These are phyloP conservation scores for Pugionium dolabratum DNA, from an alignment of 345 rosid genomes.

Conservation along the genomic window DNA sequence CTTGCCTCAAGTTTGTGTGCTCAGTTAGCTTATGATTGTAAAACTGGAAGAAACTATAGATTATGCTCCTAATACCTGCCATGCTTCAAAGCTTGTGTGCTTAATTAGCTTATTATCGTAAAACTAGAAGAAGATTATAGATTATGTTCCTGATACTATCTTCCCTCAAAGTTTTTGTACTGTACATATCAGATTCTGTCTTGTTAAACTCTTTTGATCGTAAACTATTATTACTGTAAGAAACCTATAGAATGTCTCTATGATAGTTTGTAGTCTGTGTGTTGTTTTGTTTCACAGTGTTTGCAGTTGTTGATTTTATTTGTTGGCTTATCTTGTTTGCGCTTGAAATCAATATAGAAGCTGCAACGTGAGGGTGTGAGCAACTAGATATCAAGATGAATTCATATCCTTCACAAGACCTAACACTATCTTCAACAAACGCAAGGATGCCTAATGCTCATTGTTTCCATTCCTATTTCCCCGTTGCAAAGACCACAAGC, in stretches of 20 bases:
- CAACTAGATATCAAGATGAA: conserved; percentile 47
- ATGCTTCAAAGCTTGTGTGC: too few relatives aligned
- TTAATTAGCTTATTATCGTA: too few relatives aligned
- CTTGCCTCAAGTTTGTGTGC: background rate
- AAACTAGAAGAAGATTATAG: too few relatives aligned
- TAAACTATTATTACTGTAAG: background rate
- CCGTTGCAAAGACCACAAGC: conserved; percentile 38
- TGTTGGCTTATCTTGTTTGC: conserved; percentile 5
- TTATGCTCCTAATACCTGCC: too few relatives aligned
- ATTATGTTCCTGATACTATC: too few relatives aligned
- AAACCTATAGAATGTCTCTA: background rate
- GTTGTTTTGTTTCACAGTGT: background rate
- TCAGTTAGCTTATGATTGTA: too few relatives aligned
- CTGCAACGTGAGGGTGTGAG: conserved; percentile 17
- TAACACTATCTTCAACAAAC: conserved; percentile 44
- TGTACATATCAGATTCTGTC: background rate
- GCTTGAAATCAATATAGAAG: conserved; percentile 13
- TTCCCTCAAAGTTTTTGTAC: too few relatives aligned
- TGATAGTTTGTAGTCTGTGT: background rate
- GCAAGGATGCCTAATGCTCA: conserved; percentile 38
- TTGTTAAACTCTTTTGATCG: background rate
- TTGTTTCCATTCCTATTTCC: conserved; percentile 46
- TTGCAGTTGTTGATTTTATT: background rate
- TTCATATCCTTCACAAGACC: conserved; percentile 45
- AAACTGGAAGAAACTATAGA: too few relatives aligned